These are phyloP conservation scores for Mortierella sp. DNA, from an alignment of 371 early-diverging fungal genomes.

Conservation along the genomic window DNA sequence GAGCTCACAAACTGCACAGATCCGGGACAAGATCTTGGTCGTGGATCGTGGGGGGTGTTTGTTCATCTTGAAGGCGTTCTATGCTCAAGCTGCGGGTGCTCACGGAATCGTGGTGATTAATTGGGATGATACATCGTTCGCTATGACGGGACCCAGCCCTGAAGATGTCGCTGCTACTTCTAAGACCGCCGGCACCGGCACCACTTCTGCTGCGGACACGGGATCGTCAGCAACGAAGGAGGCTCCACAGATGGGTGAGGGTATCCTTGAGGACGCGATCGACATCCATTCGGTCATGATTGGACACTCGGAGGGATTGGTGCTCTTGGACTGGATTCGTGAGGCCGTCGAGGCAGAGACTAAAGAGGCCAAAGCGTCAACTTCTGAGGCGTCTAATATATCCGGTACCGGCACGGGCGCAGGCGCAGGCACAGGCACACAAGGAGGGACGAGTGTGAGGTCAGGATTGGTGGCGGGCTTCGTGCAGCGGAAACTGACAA, in stretches of 20 bases:
- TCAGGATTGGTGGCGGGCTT: conserved; percentile 21
- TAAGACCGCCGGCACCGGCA: neutral
- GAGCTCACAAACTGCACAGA: conserved; percentile 18
- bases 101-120: conserved; percentile 58
- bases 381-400: neutral
- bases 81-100: conserved; percentile 67
- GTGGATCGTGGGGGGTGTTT: conserved; percentile 65
- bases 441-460: neutral
- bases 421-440: neutral
- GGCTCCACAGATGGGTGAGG: conserved; percentile 28
- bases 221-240: neutral
- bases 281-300: conserved; percentile 51
- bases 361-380: neutral
- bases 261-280: conserved; percentile 43
- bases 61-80: conserved; percentile 61
- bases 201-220: neutral
- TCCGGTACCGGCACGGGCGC: neutral
- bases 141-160: conserved; percentile 31
- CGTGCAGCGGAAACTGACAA: conserved; percentile 39
- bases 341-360: conserved; percentile 21
- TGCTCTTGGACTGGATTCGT: conserved; percentile 36
- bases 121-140: conserved; percentile 31
- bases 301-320: conserved; percentile 21
- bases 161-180: neutral
- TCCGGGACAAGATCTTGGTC: conserved; percentile 58